These are phyloP conservation scores for Davidsoniella eucalypti DNA, from an alignment of 2,329 filamentous ascomycete genomes.

Conservation along the genomic window DNA sequence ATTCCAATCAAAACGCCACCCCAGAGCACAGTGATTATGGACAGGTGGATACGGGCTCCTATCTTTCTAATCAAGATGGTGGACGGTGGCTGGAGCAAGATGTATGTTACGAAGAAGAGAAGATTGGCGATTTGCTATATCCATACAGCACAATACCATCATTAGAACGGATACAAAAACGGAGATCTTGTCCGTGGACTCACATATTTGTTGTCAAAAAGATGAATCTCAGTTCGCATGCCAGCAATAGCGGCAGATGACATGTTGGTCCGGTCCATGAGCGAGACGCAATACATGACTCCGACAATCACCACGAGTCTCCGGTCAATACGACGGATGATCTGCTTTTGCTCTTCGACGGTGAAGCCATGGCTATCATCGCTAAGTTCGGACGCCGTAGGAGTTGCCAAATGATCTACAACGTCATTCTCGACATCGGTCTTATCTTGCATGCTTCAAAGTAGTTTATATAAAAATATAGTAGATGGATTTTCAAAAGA, in stretches of 20 bases:
- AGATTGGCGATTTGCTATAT: conserved; percentile 38
- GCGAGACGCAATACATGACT: conserved; percentile 53
- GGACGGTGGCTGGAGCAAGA: conserved; percentile 54
- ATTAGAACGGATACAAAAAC: neutral
- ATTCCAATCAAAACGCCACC: conserved; percentile 47
- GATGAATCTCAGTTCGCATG: conserved; percentile 30
- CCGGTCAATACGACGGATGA: conserved; percentile 53
- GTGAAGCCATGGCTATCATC: conserved; percentile 31
- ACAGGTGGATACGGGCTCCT: conserved; percentile 42
- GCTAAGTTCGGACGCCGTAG: conserved; percentile 6
- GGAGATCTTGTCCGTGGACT: conserved; percentile 13
- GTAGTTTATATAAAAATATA: too few relatives aligned
- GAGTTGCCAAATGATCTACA: conserved; percentile 12
- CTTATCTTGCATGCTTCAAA: too few relatives aligned
- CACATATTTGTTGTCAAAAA: conserved; percentile 31
- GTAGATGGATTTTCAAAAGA: too few relatives aligned
- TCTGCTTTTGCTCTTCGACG: conserved; percentile 44
- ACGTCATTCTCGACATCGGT: conserved; percentile 14
- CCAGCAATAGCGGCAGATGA: conserved; percentile 57
- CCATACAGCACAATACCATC: neutral
- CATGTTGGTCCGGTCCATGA: conserved; percentile 70
- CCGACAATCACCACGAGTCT: conserved; percentile 46
- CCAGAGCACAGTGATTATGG: conserved; percentile 40
- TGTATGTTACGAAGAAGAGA: conserved; percentile 60
- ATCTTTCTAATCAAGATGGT: conserved; percentile 52